These are phyloP conservation scores for Paracoccidioides brasiliensis DNA, from an alignment of 2,329 filamentous ascomycete genomes.

Conservation along the genomic window DNA sequence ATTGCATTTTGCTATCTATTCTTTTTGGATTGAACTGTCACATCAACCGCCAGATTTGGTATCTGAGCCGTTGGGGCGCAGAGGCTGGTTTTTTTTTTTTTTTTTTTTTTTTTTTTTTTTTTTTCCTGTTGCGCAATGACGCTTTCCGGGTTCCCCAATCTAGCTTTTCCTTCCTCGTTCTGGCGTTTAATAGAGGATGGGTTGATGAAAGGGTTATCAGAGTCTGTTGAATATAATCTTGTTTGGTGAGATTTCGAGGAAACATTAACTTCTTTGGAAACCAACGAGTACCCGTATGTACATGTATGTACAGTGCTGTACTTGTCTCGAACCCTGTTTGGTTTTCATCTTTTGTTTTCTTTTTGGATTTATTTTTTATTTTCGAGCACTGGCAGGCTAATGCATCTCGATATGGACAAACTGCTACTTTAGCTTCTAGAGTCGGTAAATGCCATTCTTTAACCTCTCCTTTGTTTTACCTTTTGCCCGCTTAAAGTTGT, in stretches of 20 bases:
- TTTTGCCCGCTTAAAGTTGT: not conserved
- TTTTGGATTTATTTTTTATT: not conserved
- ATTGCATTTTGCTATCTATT: not conserved
- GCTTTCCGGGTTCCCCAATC: not conserved
- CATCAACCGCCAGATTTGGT: conserved; percentile 7
- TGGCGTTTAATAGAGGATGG: conserved; percentile 11
- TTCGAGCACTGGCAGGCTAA: no score
- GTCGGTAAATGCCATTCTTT: not conserved
- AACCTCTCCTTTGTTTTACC: not conserved
- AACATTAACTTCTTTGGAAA: not conserved
- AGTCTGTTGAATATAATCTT: not conserved
- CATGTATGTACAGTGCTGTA: no score
- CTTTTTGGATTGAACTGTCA: conserved; percentile 8
- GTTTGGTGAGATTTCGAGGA: not conserved
- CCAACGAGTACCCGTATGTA: no score
- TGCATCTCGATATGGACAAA: no score
- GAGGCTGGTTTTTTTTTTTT: not conserved
- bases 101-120: no score
- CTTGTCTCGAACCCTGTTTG: not conserved
- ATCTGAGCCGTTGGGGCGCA: conserved; percentile 4
- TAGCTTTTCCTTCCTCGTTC: not conserved
- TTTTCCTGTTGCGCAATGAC: not conserved
- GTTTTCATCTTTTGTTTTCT: not conserved
- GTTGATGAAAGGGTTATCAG: not conserved
- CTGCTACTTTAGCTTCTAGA: not conserved